Evolutionary conservation across 345 rosid genomes (phyloP), one percentile per base, ranked within the genome.

Genomic region (Rhizophora apiculata): DNA sequence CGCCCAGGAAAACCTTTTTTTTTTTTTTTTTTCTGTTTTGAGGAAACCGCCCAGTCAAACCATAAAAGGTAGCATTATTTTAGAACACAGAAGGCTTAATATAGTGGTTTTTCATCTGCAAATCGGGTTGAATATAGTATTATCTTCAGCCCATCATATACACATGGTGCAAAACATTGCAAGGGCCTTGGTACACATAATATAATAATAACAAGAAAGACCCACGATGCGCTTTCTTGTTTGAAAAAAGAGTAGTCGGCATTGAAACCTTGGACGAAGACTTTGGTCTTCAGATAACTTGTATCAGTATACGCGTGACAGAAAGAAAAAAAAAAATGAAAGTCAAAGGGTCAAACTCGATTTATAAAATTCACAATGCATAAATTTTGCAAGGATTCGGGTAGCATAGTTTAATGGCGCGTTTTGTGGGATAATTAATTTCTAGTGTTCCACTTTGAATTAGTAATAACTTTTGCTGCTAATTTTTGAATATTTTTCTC

Each of bases 271-370:
- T 21, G 2, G 27, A 24, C 58, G 58, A 21, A 54, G 51, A 54
- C 61, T 53, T 6, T 37, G 61, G 68, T 24, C 53, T 62, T 62
- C 67, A 9, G 3, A 4, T 0, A 2, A 6, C 5, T 62, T 32
- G 31, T 19, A 52, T n/a, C 29, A 3, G 36, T 62, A 62, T 64
- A 54, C 48, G 30, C 71, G 71, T 71, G 46, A 4, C n/a, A 27
- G 64, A 58, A 68, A n/a, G n/a, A 24, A 24, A 24, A 0, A 24
- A 24, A 24, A 65, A 27, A 31, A 39, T 81, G 81, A 72, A 74
- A 74, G 96, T 86, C 93, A 88, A 81, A 82, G 43, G 58, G 91
- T 90, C 93, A 88, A 86, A 81, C 72, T 54, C 67, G 31, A 39
- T 60, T 46, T 36, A 63, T n/a, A 62, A 31, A 36, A 58, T 62